Percentiles rank a stretch among this genome's conserved stretches.
phyloP scores from a whole-genome alignment of 306 rosid species.

The Rosa multiflora region DNA sequence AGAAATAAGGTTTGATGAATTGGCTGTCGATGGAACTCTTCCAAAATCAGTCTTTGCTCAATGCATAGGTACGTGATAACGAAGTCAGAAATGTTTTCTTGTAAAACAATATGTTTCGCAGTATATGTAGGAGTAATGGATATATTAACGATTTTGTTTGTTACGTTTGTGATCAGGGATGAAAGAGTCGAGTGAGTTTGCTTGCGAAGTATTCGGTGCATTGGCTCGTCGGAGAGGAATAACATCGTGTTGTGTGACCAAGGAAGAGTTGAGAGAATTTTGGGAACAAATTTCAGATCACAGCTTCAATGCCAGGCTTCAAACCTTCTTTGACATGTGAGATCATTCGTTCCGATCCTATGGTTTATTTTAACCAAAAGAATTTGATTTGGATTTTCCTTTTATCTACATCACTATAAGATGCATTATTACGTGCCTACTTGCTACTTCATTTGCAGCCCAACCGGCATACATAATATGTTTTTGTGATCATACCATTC shows the following conservation, averaged over 20 bases:
- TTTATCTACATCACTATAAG: not conserved
- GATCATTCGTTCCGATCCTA: slow-evolving; percentile 20
- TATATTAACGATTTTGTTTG: too few relatives aligned
- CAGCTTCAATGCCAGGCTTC: slow-evolving; percentile 87
- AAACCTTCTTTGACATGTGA: slow-evolving; percentile 92
- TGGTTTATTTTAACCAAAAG: not conserved
- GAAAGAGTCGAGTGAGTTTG: slow-evolving; percentile 75
- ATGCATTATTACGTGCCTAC: not conserved
- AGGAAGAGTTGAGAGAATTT: slow-evolving; percentile 58
- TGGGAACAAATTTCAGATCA: slow-evolving; percentile 88
- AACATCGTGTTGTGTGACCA: slow-evolving; percentile 54
- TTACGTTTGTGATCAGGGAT: slow-evolving; percentile 39
- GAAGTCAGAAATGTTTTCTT: not conserved
- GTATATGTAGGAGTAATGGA: too few relatives aligned
- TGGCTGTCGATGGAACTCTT: slow-evolving; percentile 52
- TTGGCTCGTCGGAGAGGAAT: slow-evolving; percentile 78
- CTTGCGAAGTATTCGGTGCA: slow-evolving; percentile 73
- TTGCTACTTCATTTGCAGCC: not conserved
- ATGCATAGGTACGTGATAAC: slow-evolving; percentile 60
- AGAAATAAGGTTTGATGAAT: slow-evolving; percentile 54
- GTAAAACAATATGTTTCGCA: too few relatives aligned
- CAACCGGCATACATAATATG: not conserved
- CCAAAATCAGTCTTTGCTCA: slow-evolving; percentile 67
- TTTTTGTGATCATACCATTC: not conserved
- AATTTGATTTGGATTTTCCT: not conserved